Evolutionary conservation across 805 yeast species (phyloP).

Genomic region (Brettanomyces bruxellensis): DNA sequence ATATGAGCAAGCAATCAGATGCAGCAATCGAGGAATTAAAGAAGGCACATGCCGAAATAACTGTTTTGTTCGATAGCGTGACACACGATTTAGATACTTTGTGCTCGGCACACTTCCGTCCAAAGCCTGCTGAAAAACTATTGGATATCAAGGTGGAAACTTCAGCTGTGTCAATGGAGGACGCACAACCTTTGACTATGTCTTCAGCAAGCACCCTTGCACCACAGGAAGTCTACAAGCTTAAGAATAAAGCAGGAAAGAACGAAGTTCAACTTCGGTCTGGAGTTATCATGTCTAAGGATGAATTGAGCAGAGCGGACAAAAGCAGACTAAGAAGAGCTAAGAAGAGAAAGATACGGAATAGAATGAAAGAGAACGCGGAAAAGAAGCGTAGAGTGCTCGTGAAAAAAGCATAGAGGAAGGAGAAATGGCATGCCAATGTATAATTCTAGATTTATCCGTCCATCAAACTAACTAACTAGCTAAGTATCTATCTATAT

Average conservation of each 20-base stretch:
- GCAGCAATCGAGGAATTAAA: conserved; percentile 52
- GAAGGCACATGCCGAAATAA: conserved; percentile 71
- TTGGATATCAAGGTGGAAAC: conserved; percentile 77
- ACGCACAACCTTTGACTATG: conserved; percentile 85
- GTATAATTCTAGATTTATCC: background rate
- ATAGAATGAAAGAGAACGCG: conserved; percentile 20
- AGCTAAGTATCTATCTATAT: conserved; percentile 11
- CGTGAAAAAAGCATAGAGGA: conserved; percentile 6
- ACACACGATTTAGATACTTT: conserved; percentile 75
- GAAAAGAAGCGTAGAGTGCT: conserved; percentile 21
- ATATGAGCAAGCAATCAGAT: conserved; percentile 24
- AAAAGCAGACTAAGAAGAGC: conserved; percentile 82
- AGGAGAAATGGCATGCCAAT: background rate
- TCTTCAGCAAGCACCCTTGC: conserved; percentile 72
- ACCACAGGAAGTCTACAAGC: conserved; percentile 84
- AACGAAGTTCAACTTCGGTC: conserved; percentile 64
- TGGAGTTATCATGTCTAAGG: conserved; percentile 74
- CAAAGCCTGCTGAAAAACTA: conserved; percentile 76
- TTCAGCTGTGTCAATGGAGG: conserved; percentile 85
- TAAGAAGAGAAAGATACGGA: conserved; percentile 59
- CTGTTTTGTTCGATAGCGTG: conserved; percentile 50
- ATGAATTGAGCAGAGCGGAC: conserved; percentile 76
- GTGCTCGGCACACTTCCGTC: conserved; percentile 91
- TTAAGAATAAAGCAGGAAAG: conserved; percentile 31
- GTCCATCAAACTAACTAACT: background rate